phyloP scores from a whole-genome alignment of 768 basidiomycete genomes.

The Pulveroboletus frians region DNA sequence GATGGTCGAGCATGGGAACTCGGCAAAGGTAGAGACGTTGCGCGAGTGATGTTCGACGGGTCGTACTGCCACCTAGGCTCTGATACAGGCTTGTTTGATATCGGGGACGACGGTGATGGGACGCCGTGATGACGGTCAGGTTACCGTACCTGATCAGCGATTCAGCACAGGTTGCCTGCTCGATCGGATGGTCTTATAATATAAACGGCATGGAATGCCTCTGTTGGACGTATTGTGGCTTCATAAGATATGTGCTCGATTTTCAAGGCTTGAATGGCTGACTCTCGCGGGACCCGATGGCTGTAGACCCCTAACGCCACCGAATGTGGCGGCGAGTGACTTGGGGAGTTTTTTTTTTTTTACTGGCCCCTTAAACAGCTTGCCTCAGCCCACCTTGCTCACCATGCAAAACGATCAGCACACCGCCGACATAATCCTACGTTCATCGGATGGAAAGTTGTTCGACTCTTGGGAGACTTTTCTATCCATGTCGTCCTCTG shows the following conservation, averaged over 20 bases:
- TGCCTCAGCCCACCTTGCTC: background rate
- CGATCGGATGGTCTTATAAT: background rate
- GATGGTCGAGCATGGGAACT: slow-evolving; percentile 44
- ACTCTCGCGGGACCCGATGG: too few relatives aligned
- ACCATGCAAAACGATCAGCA: slow-evolving; percentile 10
- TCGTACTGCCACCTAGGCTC: slow-evolving; percentile 8
- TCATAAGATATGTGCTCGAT: background rate
- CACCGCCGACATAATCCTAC: slow-evolving; percentile 12
- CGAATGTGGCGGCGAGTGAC: background rate
- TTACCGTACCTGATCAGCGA: too few relatives aligned
- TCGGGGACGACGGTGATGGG: slow-evolving; percentile 14
- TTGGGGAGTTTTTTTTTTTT: background rate
- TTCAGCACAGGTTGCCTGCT: background rate
- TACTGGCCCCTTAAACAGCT: slow-evolving; percentile 5
- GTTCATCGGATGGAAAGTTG: slow-evolving; percentile 6
- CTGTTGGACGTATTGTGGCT: background rate
- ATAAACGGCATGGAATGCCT: background rate
- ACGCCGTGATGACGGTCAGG: background rate
- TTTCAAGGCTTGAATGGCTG: background rate
- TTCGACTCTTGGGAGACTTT: slow-evolving; percentile 9
- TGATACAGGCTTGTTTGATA: slow-evolving; percentile 6
- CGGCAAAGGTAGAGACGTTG: slow-evolving; percentile 47
- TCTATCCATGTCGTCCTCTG: slow-evolving; percentile 8
- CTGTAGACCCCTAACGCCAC: too few relatives aligned
- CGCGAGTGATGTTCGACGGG: slow-evolving; percentile 39